Evolutionary conservation across 192 early-diverging fungal genomes (phyloP).

Genomic region (Coemansia nantahalensis): DNA sequence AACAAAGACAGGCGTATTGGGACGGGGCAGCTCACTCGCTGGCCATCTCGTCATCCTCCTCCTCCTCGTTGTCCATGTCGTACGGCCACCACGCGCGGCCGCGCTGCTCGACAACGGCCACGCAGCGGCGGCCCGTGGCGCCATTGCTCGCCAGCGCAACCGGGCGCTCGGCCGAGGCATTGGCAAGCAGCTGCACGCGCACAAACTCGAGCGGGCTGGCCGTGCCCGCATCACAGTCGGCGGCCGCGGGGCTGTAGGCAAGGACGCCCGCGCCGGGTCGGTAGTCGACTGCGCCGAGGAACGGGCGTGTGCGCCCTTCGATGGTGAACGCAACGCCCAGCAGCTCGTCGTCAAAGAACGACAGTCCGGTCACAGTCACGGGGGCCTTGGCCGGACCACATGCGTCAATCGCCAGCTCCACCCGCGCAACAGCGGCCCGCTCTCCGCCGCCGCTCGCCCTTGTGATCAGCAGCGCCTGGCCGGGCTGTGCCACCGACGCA

Average conservation of each 20-base stretch:
- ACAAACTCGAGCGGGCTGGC: slow-evolving; percentile 14
- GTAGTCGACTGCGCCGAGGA: slow-evolving; percentile 28
- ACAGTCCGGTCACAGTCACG: slow-evolving; percentile 14
- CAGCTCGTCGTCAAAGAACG: slow-evolving; percentile 32
- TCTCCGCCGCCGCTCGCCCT: too few relatives aligned
- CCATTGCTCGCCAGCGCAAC: slow-evolving; percentile 25
- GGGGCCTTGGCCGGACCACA: neutral
- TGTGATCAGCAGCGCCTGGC: too few relatives aligned
- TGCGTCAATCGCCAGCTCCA: too few relatives aligned
- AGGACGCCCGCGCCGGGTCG: neutral
- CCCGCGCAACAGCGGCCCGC: too few relatives aligned
- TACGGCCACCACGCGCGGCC: slow-evolving; percentile 46
- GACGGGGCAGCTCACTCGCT: slow-evolving; percentile 7
- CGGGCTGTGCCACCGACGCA: too few relatives aligned
- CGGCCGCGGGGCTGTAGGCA: neutral
- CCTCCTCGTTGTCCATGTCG: slow-evolving; percentile 45
- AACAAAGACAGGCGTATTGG: too few relatives aligned
- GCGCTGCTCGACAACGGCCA: slow-evolving; percentile 33
- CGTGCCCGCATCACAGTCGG: neutral
- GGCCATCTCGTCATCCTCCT: neutral
- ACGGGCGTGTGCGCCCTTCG: slow-evolving; percentile 19
- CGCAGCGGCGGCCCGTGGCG: slow-evolving; percentile 28
- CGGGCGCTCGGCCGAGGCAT: slow-evolving; percentile 10
- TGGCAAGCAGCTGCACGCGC: slow-evolving; percentile 13
- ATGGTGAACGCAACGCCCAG: slow-evolving; percentile 33